Conservation (phyloP, 176 grass and related monocot species). For the Ensete glaucum region DNA sequence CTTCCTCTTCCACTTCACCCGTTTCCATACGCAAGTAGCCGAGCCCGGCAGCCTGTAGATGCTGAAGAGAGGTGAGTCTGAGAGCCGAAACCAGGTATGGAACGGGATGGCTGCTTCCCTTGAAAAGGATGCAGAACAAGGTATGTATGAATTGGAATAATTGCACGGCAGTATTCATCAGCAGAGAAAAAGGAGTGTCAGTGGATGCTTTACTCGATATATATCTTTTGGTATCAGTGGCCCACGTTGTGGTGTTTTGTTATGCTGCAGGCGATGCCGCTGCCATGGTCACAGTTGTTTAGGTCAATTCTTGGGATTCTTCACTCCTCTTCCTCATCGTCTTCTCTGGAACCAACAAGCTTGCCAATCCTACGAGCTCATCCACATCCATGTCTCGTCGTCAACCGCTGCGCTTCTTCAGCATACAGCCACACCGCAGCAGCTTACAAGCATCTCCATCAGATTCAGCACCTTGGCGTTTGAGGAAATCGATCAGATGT, state of each 20-base stretch:
- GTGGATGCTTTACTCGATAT: background rate
- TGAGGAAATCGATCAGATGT: no score
- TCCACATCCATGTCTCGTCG: no score
- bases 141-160: conserved; percentile 13
- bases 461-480: no score
- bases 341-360: background rate
- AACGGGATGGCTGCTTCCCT: conserved; percentile 1
- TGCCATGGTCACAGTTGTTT: background rate
- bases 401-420: no score
- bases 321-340: background rate
- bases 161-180: background rate
- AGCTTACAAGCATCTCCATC: no score
- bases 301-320: conserved; percentile 2
- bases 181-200: background rate
- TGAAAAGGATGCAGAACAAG: background rate
- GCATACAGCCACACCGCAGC: no score
- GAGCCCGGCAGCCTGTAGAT: background rate
- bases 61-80: background rate
- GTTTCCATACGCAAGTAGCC: background rate
- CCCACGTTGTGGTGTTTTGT: background rate
- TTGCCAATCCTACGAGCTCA: no score
- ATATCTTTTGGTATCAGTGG: background rate
- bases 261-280: background rate
- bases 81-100: background rate
- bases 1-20: background rate